Conservation (phyloP, 805 yeast species). For the Ogataea nonfermentans region DNA sequence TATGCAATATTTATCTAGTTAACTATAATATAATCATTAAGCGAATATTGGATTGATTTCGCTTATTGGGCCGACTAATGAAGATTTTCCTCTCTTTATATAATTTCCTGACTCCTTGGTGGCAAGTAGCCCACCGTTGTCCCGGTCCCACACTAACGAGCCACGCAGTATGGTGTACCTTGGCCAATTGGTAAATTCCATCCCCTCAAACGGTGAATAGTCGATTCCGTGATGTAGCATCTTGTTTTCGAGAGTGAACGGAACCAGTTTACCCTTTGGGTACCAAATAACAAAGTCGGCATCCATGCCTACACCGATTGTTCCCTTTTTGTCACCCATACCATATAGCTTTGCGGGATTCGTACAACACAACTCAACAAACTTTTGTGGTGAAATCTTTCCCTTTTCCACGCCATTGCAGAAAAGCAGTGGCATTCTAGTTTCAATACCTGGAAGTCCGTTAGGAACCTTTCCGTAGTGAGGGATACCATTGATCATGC, state of each 20-base stretch:
- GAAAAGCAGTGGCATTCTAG: conserved; percentile 43
- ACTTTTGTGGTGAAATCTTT: conserved; percentile 39
- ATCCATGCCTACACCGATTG: conserved; percentile 45
- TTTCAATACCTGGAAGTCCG: conserved; percentile 50
- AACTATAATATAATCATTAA: not conserved
- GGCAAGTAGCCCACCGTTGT: conserved; percentile 19
- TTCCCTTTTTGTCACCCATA: conserved; percentile 40
- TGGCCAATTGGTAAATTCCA: conserved; percentile 46
- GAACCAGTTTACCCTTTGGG: conserved; percentile 34
- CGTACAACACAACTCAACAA: conserved; percentile 44
- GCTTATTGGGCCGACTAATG: conserved; percentile 23
- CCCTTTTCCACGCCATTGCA: conserved; percentile 44
- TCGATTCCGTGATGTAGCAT: conserved; percentile 39
- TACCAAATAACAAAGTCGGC: conserved; percentile 51
- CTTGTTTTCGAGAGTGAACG: conserved; percentile 29
- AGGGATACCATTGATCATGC: conserved; percentile 39
- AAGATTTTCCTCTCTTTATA: conserved; percentile 28
- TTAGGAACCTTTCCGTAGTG: conserved; percentile 46
- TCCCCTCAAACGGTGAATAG: conserved; percentile 40
- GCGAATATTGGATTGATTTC: conserved; percentile 26
- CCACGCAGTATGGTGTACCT: conserved; percentile 43
- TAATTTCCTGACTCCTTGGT: conserved; percentile 26
- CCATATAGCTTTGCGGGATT: conserved; percentile 50
- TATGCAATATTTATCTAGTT: not conserved
- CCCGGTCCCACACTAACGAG: conserved; percentile 34